These are phyloP conservation scores for Corynascus novoguineensis DNA, from an alignment of 495 filamentous ascomycete species.

Conservation along the genomic window DNA sequence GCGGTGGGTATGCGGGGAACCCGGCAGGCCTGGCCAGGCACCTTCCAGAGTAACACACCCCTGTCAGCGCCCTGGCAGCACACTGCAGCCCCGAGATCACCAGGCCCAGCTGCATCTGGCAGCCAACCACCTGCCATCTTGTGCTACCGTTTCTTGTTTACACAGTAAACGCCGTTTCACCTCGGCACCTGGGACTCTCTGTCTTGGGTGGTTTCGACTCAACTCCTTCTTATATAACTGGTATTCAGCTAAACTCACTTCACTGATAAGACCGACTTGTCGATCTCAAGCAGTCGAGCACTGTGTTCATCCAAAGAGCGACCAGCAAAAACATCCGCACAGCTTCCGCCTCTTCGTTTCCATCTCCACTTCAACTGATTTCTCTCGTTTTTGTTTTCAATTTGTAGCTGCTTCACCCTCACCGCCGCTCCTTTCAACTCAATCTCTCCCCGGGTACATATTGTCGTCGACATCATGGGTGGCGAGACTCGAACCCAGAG, in stretches of 20 bases:
- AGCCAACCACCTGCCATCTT: conserved; percentile 13
- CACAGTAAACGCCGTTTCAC: conserved; percentile 9
- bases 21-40: neutral
- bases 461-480: conserved; percentile 20
- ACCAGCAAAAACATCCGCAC: neutral
- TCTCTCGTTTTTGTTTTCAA: neutral
- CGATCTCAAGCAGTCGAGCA: no score
- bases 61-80: conserved; percentile 9
- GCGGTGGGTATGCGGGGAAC: conserved; percentile 2
- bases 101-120: conserved; percentile 10
- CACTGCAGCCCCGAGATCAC: neutral
- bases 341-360: neutral
- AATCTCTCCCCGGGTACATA: no score
- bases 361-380: neutral
- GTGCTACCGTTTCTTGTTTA: conserved; percentile 4
- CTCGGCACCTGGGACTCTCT: neutral
- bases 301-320: no score
- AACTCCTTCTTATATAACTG: neutral
- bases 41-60: neutral
- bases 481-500: conserved; percentile 28
- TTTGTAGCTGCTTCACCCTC: neutral
- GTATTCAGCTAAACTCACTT: neutral
- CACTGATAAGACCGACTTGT: no score
- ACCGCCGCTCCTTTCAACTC: neutral
- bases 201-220: neutral